phyloP scores from a whole-genome alignment of 2,329 filamentous ascomycete genomes.

The Pleomassaria siparia region DNA sequence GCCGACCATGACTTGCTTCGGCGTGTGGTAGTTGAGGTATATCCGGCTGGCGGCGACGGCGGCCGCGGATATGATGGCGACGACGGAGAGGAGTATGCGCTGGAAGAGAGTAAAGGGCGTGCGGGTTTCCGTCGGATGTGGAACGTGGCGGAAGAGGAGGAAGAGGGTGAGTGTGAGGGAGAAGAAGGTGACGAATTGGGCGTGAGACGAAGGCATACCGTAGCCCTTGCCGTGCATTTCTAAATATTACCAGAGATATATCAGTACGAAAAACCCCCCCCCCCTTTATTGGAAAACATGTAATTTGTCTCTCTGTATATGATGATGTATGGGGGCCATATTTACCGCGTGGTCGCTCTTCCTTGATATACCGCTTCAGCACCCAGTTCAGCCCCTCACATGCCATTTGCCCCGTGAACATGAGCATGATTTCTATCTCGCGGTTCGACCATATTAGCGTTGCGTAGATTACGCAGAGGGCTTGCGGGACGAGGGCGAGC shows the following conservation, averaged over 20 bases:
- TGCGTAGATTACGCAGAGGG: constrained; percentile 83
- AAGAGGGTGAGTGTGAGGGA: constrained; percentile 82
- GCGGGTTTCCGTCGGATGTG: constrained; percentile 50
- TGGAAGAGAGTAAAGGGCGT: constrained; percentile 63
- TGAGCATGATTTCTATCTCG: constrained; percentile 83
- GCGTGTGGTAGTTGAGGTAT: constrained; percentile 92
- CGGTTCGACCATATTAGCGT: constrained; percentile 89
- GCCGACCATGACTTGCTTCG: constrained; percentile 82
- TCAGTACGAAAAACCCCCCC: background rate
- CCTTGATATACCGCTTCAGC: constrained; percentile 87
- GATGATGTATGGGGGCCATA: constrained; percentile 8
- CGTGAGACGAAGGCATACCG: constrained; percentile 94
- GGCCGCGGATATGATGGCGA: constrained; percentile 45
- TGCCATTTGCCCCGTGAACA: constrained; percentile 87
- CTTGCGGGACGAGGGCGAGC: constrained; percentile 91
- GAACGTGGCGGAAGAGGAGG: constrained; percentile 72
- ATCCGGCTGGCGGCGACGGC: constrained; percentile 76
- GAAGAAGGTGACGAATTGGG: constrained; percentile 94
- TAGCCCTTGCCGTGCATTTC: constrained; percentile 87
- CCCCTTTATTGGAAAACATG: too few species aligned
- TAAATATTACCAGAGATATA: constrained; percentile 37
- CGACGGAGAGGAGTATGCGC: constrained; percentile 56
- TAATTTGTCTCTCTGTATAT: too few species aligned
- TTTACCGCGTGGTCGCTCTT: constrained; percentile 81
- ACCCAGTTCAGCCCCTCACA: constrained; percentile 91